Base-by-base conservation (phyloP, 441 rosid species). In the Manihot esculenta region DNA sequence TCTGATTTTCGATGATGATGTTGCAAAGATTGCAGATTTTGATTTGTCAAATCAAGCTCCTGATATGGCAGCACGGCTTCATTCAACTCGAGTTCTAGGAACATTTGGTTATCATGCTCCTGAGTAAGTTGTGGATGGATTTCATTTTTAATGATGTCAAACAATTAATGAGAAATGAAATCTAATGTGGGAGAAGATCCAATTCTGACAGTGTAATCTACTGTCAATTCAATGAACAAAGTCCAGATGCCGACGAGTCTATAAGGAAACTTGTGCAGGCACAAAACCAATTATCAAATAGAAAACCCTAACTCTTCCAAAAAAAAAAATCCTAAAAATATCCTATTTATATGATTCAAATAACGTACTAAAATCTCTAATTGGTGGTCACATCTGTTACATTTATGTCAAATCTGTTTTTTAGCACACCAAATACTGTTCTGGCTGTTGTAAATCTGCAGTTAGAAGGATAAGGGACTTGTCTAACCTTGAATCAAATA, bases 11-110 rank as follows among this genome's bases (percentile, higher is more conserved):
- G 91, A 89, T 69, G 97, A 91, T 54, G 97, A 90, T 87, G 88
- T 87, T 60, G 97, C 93, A 47, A 95, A 93, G 86, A 87, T 95
- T 66, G 99, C 97, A 13, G 99, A 95, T 78, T 93, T 95, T 70
- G 91, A 95, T 78, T 86, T 93, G 42, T 93, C 96, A 15, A 95
- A 93, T 77, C 97, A 95, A 80, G 87, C 99, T 70, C 98, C 98
- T 75, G 99, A 95, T 68, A 93, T 91, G 94, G 97, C 98, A 77
- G 98, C 98, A 76, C 99, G 99, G 68, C 98, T 95, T 80, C 99
- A 95, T 79, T 93, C 98, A 54, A 95, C 96, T 72, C 88, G 98
- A 78, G 99, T 95, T 56, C 80, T 93, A 78, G 98, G 98, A 71
- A 92, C 98, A 49, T 95, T 95, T 50, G 99, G 99, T 72, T 95